phyloP scores from a whole-genome alignment of 495 filamentous ascomycete species.

The Pseudevernia furfuracea region DNA sequence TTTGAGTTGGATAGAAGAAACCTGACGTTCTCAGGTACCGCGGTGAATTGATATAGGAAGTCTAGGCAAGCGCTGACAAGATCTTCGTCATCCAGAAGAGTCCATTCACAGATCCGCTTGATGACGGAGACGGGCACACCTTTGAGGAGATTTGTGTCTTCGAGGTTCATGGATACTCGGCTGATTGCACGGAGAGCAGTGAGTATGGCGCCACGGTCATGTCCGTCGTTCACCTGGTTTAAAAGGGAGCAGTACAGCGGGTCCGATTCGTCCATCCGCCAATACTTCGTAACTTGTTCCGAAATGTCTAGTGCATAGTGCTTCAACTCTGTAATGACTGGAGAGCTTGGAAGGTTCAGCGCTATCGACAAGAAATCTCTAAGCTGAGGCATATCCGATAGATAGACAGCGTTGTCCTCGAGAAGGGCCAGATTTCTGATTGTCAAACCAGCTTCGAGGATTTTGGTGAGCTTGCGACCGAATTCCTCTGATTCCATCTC shows the following conservation, averaged over 20 bases:
- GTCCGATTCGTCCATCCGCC: constrained; percentile 48
- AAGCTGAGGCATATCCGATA: constrained; percentile 62
- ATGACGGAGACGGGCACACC: constrained; percentile 59
- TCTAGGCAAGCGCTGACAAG: constrained; percentile 79
- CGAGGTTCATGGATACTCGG: constrained; percentile 77
- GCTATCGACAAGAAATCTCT: constrained; percentile 76
- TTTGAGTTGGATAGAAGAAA: constrained; percentile 47
- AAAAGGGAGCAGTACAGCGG: constrained; percentile 47
- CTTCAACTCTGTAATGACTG: constrained; percentile 75
- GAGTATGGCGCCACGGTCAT: constrained; percentile 80
- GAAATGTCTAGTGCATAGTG: constrained; percentile 90
- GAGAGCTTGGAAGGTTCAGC: constrained; percentile 65
- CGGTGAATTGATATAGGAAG: constrained; percentile 92
- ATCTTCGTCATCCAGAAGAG: constrained; percentile 86
- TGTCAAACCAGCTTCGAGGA: constrained; percentile 81
- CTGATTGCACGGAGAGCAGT: constrained; percentile 76
- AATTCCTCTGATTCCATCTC: constrained; percentile 68
- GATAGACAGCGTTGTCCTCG: constrained; percentile 75
- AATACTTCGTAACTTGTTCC: constrained; percentile 78
- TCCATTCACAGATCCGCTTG: constrained; percentile 65
- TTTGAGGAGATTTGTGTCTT: constrained; percentile 56
- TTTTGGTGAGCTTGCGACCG: constrained; percentile 58
- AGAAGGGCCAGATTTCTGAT: constrained; percentile 90
- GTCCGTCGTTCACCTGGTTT: constrained; percentile 43
- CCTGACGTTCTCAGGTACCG: constrained; percentile 76